A percentile compares a stretch with the other conserved stretches of the same genome.
Conservation (phyloP, 202 grass and related monocot species). For the Cymbopogon flexuosus region DNA sequence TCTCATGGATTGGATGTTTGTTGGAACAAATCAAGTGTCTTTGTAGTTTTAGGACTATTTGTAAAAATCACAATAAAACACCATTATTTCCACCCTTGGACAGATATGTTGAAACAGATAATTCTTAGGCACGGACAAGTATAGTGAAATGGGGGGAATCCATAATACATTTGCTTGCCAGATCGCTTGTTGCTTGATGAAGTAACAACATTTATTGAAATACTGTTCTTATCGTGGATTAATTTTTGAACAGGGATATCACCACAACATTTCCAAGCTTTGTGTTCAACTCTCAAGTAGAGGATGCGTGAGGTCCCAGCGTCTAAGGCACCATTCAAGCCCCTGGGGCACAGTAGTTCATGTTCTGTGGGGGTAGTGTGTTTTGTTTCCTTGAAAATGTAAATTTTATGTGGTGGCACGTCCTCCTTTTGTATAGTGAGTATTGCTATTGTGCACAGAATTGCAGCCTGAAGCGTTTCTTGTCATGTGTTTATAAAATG, state of each 20-base stretch:
- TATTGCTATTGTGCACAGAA: neutral
- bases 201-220: neutral
- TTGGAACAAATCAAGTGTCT: neutral
- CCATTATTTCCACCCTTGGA: neutral
- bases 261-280: slow-evolving; percentile 63
- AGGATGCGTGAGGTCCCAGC: slow-evolving; percentile 38
- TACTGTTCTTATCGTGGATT: slow-evolving; percentile 7
- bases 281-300: slow-evolving; percentile 64
- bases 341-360: neutral
- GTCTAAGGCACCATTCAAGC: neutral
- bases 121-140: neutral
- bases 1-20: neutral
- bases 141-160: neutral
- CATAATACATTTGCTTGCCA: neutral
- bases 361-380: slow-evolving; percentile 15
- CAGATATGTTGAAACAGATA: neutral
- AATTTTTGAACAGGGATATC: slow-evolving; percentile 52
- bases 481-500: slow-evolving; percentile 13
- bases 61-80: neutral
- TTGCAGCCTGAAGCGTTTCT: neutral
- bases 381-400: slow-evolving; percentile 32
- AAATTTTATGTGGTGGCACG: neutral
- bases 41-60: neutral
- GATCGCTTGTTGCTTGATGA: neutral
- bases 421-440: slow-evolving; percentile 21